Base-by-base conservation (phyloP, 2,329 filamentous ascomycete species). In the Colletotrichum phormii region DNA sequence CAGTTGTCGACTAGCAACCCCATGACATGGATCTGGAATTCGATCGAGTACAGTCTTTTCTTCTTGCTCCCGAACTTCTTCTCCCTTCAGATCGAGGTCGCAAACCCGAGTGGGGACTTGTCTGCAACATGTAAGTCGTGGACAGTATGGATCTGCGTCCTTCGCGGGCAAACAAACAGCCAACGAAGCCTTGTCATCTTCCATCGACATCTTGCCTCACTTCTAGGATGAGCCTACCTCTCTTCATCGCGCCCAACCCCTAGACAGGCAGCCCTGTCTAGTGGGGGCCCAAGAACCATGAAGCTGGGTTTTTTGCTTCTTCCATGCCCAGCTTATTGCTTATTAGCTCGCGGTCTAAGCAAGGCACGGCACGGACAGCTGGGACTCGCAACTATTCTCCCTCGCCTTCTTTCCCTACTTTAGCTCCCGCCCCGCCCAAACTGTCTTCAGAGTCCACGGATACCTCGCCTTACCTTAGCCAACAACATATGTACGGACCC, bases 261-360 rank as follows among this genome's bases (percentile, higher is more conserved):
- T 64, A 55, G 15, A 54, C 35, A 37, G 33, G 55, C 66, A 26
- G 55, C 18, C n/a, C 46, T 53, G 42, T 42, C 60, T 55, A 55
- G 66, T 55, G 66, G 70, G 42, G 54, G 46, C 57, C 60, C 46
- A 64, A 64, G 60, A 64, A 72, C 66, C 70, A 72, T 60, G 55
- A 70, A 70, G 70, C 46, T 70, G 70, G 70, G 60, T 69, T 72
- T 71, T 55, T 58, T 70, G 66, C 70, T 72, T 72, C 70, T 70
- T 64, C 35, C 54, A 70, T 24, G 53, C 26, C 64, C 54, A 57
- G 31, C 33, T 49, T 29, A 31, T 72, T 72, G 70, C 70, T 72
- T 72, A 64, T 72, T 64, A 29, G 22, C 31, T 18, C 55, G 59
- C 53, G 49, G 31, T 57, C 62, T 42, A 55, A 35, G 9, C 51